Conservation (phyloP, 1,139 yeast genomes). For the Suhomyces panamericanus region DNA sequence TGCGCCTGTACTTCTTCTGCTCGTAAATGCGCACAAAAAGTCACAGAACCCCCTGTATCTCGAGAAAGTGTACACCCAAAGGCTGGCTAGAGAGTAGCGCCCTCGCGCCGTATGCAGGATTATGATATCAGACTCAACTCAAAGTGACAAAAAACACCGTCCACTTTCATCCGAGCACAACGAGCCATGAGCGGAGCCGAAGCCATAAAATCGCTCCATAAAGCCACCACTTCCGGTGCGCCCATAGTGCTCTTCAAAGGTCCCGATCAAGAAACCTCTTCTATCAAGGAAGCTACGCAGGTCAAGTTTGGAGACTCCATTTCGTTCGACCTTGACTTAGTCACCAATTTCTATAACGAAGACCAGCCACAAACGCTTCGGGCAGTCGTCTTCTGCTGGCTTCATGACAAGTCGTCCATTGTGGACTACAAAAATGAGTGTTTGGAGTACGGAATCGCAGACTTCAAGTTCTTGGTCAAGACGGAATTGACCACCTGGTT, state of each 20-base stretch:
- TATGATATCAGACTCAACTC: not conserved
- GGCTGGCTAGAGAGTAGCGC: not conserved
- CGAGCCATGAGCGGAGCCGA: constrained; percentile 14
- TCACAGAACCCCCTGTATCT: not conserved
- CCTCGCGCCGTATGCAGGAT: constrained; percentile 5
- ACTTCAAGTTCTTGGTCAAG: constrained; percentile 82
- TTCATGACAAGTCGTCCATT: constrained; percentile 69
- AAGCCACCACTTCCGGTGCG: constrained; percentile 25
- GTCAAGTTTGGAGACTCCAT: constrained; percentile 32
- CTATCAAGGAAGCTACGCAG: constrained; percentile 39
- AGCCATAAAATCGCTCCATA: constrained; percentile 17
- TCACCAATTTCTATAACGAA: constrained; percentile 61
- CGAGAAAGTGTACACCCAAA: not conserved
- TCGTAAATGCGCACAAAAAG: not conserved
- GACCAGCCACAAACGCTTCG: constrained; percentile 52
- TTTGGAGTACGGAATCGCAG: constrained; percentile 60
- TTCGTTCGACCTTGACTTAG: constrained; percentile 36
- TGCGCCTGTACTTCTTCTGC: no score
- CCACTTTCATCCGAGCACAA: not conserved
- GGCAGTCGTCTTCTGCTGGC: constrained; percentile 79
- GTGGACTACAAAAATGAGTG: constrained; percentile 83
- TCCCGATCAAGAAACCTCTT: constrained; percentile 20
- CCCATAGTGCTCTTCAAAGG: constrained; percentile 27
- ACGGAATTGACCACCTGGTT: constrained; percentile 84
- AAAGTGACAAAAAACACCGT: not conserved